Base-by-base conservation (phyloP, 2,329 filamentous ascomycete species). In the Fusarium luffae region DNA sequence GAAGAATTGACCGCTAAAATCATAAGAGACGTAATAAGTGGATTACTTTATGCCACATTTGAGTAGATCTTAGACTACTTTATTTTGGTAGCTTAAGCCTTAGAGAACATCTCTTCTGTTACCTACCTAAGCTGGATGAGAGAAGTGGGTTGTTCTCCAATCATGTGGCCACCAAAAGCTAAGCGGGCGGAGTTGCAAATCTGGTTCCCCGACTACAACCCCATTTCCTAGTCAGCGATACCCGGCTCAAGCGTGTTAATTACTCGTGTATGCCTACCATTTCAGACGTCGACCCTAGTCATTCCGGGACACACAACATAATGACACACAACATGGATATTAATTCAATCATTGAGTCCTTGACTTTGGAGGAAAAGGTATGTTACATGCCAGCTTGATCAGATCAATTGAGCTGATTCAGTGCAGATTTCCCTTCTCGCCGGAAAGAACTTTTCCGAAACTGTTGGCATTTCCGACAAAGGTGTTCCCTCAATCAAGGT, bases 371-470 rank as follows among this genome's bases (percentile, higher is more conserved):
- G 12, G 70, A 74, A 32, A 74, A 74, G 40, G 72, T 66, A 42
- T 7, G 14, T 7, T 37, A 21, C 0, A 8, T 0, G 11, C 5
- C 13, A n/a, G 3, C 1, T 1, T 18, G 1, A 4, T 4, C 2
- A 25, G 8, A 3, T 13, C 0, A 2, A n/a, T 12, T 19, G 1
- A 50, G 23, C 51, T 66, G 34, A 66, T 16, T 4, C 3, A 0
- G 18, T 9, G 4, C 13, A 74, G 72, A 71, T 75, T 8, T 63
- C 71, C 11, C 61, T 75, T 3, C 68, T 75, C 12, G 73, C 71
- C 1, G 73, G 72, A 1, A 58, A 49, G 23, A 72, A 63, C 64
- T 75, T 75, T n/a, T 75, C 73, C 2, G 72, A 74, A 47, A 74
- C 72, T 7, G 50, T 62, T 10, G 63, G 49, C 0, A 60, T 72